Conservation (phyloP, 805 yeast species). For the Candida boidinii region DNA sequence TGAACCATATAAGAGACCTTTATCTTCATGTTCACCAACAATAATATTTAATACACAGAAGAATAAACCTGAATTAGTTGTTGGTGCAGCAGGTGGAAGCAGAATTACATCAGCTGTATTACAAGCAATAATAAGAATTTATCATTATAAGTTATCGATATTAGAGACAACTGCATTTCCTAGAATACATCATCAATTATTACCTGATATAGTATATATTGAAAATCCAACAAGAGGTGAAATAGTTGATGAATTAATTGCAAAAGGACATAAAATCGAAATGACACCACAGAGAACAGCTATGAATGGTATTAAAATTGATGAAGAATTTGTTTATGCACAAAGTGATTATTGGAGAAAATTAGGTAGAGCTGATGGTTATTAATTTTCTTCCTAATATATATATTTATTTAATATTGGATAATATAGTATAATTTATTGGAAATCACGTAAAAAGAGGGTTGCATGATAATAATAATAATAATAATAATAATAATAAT, state of each 20-base stretch:
- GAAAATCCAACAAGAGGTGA: conserved; percentile 45
- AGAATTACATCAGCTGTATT: conserved; percentile 76
- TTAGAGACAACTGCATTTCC: conserved; percentile 72
- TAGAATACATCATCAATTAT: conserved; percentile 79
- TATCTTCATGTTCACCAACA: conserved; percentile 77
- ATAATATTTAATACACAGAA: conserved; percentile 38
- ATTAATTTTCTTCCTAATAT: conserved; percentile 19
- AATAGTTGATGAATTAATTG: conserved; percentile 25
- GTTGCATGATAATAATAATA: no score
- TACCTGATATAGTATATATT: conserved; percentile 60
- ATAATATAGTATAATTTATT: no score
- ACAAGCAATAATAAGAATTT: conserved; percentile 65
- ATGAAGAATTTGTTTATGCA: conserved; percentile 46
- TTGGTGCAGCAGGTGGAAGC: conserved; percentile 96
- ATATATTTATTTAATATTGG: not conserved
- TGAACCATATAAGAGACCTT: conserved; percentile 70
- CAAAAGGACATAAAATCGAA: conserved; percentile 42
- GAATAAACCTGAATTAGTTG: conserved; percentile 49
- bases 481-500: no score
- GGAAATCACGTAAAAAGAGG: no score
- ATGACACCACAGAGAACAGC: conserved; percentile 41
- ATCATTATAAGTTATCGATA: conserved; percentile 48
- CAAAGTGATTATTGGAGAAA: conserved; percentile 91
- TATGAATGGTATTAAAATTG: conserved; percentile 43
- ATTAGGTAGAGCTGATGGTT: conserved; percentile 65